Percentiles rank a stretch among this genome's conserved stretches.
Evolutionary conservation across 2,329 filamentous ascomycete genomes (phyloP).

Genomic region (Colletotrichum theobromicola): DNA sequence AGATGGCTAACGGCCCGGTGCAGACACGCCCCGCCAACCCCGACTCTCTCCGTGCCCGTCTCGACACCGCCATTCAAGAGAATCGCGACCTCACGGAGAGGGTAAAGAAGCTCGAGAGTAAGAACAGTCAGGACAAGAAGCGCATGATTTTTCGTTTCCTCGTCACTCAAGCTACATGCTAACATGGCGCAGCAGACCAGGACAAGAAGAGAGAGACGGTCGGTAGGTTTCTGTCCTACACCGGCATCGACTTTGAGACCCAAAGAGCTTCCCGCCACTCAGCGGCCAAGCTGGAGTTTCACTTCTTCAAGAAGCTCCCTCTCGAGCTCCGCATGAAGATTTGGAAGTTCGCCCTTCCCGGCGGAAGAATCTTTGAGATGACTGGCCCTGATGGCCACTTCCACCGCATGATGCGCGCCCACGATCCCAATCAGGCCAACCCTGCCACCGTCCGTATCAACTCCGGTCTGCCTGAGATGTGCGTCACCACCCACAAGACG

Average conservation of each 20-base stretch:
- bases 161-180: background rate
- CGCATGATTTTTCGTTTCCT: background rate
- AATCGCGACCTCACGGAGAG: conserved; percentile 4
- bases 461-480: conserved; percentile 12
- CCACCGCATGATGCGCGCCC: conserved; percentile 3
- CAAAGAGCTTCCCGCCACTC: background rate
- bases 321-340: conserved; percentile 22
- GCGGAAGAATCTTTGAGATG: conserved; percentile 15
- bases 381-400: conserved; percentile 4
- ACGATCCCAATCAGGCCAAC: background rate
- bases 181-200: background rate
- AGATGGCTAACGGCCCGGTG: background rate
- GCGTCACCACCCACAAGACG: conserved; percentile 11
- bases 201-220: background rate
- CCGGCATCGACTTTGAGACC: background rate
- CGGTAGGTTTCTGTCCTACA: background rate
- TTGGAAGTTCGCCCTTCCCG: conserved; percentile 21
- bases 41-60: background rate
- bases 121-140: background rate
- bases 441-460: background rate
- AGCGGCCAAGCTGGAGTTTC: conserved; percentile 1
- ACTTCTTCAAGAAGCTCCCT: conserved; percentile 10
- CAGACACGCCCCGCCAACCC: background rate
- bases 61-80: conserved; percentile 1
- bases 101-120: conserved; percentile 15